phyloP scores from a whole-genome alignment of 495 filamentous ascomycete species.

The Rhypophila decipiens region DNA sequence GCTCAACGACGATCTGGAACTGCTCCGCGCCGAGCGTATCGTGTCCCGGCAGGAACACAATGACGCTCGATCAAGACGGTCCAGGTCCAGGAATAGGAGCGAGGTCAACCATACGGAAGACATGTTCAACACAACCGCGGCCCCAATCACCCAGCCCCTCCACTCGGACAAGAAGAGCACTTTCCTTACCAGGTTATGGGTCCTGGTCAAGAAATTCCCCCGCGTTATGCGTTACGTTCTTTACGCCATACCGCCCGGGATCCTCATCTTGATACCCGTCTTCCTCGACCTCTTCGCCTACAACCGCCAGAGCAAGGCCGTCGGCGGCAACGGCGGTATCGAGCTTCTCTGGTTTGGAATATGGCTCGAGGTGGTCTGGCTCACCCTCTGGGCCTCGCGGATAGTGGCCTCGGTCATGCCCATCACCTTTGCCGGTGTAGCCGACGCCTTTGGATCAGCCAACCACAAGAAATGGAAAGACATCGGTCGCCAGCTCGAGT shows the following conservation, averaged over 20 bases:
- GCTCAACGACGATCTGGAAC: conserved; percentile 76
- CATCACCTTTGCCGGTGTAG: conserved; percentile 53
- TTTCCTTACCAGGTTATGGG: conserved; percentile 47
- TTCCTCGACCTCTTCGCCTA: conserved; percentile 68
- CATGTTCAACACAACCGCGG: conserved; percentile 62
- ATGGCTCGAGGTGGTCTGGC: conserved; percentile 91
- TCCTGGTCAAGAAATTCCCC: conserved; percentile 61
- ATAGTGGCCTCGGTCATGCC: conserved; percentile 75
- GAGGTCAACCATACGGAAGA: conserved; percentile 57
- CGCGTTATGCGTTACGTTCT: conserved; percentile 77
- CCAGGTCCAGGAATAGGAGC: conserved; percentile 29
- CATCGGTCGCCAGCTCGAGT: conserved; percentile 77
- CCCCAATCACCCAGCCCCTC: conserved; percentile 41
- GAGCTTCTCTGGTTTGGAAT: conserved; percentile 84
- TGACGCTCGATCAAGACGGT: conserved; percentile 22
- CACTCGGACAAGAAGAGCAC: conserved; percentile 59
- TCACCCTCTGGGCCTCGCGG: conserved; percentile 79
- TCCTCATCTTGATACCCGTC: conserved; percentile 73
- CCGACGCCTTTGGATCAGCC: conserved; percentile 79
- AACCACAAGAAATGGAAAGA: conserved; percentile 87
- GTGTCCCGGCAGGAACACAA: conserved; percentile 49
- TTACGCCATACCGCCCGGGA: conserved; percentile 72
- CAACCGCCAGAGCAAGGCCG: conserved; percentile 26
- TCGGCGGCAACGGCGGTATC: conserved; percentile 69
- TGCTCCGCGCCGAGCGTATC: conserved; percentile 75